Evolutionary conservation across 164 flowering plant species (phyloP).

Genomic region (Protea cynaroides): DNA sequence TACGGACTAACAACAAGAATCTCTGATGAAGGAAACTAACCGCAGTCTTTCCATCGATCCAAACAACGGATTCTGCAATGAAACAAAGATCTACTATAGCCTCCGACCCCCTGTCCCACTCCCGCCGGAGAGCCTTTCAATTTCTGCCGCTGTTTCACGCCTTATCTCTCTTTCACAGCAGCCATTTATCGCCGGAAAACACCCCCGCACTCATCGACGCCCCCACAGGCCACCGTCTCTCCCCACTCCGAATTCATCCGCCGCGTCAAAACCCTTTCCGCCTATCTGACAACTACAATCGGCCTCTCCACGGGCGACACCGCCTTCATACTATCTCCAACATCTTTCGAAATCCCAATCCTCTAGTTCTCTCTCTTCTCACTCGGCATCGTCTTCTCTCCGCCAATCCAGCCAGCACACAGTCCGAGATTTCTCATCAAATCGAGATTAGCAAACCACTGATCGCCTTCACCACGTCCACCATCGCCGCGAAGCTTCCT

Average conservation of each 20-base stretch:
- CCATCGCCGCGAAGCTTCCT: constrained; percentile 22
- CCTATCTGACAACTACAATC: constrained; percentile 1
- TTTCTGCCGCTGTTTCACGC: constrained; percentile 21
- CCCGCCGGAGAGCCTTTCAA: constrained; percentile 28
- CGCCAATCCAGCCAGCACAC: too few species aligned
- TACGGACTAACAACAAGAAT: too few species aligned
- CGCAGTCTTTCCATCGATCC: constrained; percentile 11
- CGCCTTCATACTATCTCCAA: constrained; percentile 28
- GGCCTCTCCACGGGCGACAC: constrained; percentile 15
- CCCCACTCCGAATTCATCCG: constrained; percentile 24
- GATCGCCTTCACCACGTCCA: constrained; percentile 30
- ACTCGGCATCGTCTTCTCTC: too few species aligned
- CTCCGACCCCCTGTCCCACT: constrained; percentile 30
- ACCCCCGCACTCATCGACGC: constrained; percentile 30
- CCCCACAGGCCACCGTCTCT: constrained; percentile 21
- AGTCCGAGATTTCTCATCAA: constrained; percentile 24
- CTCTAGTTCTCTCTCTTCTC: constrained; percentile 39
- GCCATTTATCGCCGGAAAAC: constrained; percentile 7
- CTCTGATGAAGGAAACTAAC: too few species aligned
- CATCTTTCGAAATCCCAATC: constrained; percentile 27
- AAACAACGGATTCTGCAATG: constrained; percentile 36
- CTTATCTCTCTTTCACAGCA: constrained; percentile 24
- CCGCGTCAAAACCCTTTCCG: constrained; percentile 11
- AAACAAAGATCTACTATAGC: constrained; percentile 41
- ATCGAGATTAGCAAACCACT: constrained; percentile 20